Conservation (phyloP, 176 grass and related monocot genomes). For the Zea luxurians region DNA sequence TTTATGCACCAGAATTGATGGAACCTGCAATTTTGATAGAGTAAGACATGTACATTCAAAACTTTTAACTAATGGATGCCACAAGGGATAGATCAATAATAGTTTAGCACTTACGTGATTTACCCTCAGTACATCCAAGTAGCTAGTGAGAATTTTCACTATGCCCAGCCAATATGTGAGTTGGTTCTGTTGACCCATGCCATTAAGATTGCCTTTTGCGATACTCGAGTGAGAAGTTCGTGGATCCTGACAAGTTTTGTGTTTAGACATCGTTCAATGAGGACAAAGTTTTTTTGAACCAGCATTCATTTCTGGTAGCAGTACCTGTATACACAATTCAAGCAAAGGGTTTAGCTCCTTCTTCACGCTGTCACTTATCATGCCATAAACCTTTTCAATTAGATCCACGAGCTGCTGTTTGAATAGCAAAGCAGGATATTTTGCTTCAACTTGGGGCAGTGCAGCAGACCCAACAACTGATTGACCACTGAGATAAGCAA, state of each 20-base stretch:
- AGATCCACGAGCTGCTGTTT: conserved; percentile 86
- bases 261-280: conserved; percentile 32
- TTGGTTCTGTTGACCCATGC: conserved; percentile 55
- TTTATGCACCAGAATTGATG: conserved; percentile 73
- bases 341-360: conserved; percentile 82
- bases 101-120: conserved; percentile 60
- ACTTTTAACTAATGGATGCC: conserved; percentile 11
- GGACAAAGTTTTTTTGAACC: not conserved
- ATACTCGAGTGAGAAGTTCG: conserved; percentile 53
- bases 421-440: conserved; percentile 87
- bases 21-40: conserved; percentile 59
- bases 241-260: conserved; percentile 53
- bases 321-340: conserved; percentile 78
- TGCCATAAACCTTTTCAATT: conserved; percentile 86
- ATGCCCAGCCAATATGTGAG: conserved; percentile 61
- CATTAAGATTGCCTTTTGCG: conserved; percentile 55
- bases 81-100: conserved; percentile 6
- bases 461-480: conserved; percentile 50
- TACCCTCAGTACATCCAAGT: conserved; percentile 56
- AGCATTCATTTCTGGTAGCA: conserved; percentile 25
- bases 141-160: conserved; percentile 53
- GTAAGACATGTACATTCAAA: conserved; percentile 39
- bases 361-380: conserved; percentile 80
- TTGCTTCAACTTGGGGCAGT: conserved; percentile 73
- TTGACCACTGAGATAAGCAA: conserved; percentile 57